A percentile compares a stretch with the other conserved stretches of the same genome.
phyloP scores from a whole-genome alignment of 441 rosid species.

The Arabidopsis lyrata region DNA sequence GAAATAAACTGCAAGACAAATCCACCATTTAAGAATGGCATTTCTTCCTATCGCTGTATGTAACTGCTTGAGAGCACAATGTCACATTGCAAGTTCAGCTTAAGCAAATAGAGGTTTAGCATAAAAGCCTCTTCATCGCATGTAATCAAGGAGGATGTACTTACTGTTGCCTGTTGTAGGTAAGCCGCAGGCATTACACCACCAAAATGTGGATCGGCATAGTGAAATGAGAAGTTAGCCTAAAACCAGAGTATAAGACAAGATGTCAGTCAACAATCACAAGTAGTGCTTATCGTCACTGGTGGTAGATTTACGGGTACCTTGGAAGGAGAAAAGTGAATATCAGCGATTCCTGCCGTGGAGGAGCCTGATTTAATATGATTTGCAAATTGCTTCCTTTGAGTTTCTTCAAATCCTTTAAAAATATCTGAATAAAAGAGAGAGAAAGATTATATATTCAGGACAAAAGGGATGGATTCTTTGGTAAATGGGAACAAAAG shows the following conservation, averaged over 20 bases:
- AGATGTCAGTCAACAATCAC: constrained; percentile 14
- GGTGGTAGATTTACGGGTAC: constrained; percentile 49
- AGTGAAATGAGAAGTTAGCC: constrained; percentile 55
- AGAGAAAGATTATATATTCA: not conserved
- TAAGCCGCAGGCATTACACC: constrained; percentile 51
- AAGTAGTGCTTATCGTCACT: constrained; percentile 28
- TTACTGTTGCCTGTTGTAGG: constrained; percentile 57
- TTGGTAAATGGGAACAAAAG: not conserved
- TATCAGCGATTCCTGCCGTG: constrained; percentile 52
- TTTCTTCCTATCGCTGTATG: constrained; percentile 41
- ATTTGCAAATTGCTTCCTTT: constrained; percentile 46
- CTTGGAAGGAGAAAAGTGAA: constrained; percentile 51
- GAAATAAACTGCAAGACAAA: not conserved
- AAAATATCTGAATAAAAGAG: constrained; percentile 6
- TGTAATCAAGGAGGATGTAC: constrained; percentile 11
- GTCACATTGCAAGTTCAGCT: constrained; percentile 16
- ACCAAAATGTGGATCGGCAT: constrained; percentile 55
- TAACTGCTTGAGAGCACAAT: constrained; percentile 4
- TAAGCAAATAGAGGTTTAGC: not conserved
- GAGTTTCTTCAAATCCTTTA: constrained; percentile 52
- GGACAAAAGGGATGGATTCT: not conserved
- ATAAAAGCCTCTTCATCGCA: not conserved
- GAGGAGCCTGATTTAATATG: constrained; percentile 42
- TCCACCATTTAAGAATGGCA: constrained; percentile 37
- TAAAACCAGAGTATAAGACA: constrained; percentile 38